Percentiles rank a stretch among this genome's conserved stretches.
Evolutionary conservation across 495 filamentous ascomycete species (phyloP).

Genomic region (Gamarada debralockiae): DNA sequence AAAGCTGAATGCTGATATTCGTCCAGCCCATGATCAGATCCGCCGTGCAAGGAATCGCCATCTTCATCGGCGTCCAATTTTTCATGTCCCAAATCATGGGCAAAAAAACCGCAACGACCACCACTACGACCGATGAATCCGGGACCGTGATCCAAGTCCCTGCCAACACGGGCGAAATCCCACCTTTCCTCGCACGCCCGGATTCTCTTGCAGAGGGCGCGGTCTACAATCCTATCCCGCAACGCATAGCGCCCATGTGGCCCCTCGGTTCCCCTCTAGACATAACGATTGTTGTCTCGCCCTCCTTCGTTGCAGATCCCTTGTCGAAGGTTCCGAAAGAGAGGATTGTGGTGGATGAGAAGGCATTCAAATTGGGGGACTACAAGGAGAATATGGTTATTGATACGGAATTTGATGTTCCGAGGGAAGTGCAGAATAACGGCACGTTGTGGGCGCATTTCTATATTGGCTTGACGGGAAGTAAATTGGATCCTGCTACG

Average conservation of each 20-base stretch:
- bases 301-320: constrained; percentile 64
- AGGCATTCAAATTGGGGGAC: constrained; percentile 74
- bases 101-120: constrained; percentile 43
- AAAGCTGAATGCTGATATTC: constrained; percentile 4
- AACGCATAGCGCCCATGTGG: constrained; percentile 85
- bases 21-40: constrained; percentile 49
- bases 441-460: constrained; percentile 94
- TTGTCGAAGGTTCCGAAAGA: constrained; percentile 54
- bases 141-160: constrained; percentile 41
- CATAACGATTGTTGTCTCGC: constrained; percentile 78
- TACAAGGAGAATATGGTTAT: constrained; percentile 74
- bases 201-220: constrained; percentile 52
- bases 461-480: constrained; percentile 73
- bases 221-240: constrained; percentile 68
- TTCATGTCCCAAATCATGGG: constrained; percentile 44
- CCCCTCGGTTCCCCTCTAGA: constrained; percentile 71
- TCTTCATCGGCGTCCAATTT: constrained; percentile 68
- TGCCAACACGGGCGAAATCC: constrained; percentile 46
- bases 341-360: constrained; percentile 71
- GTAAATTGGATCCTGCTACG: constrained; percentile 67
- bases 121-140: constrained; percentile 41
- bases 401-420: constrained; percentile 74
- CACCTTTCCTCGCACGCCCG: constrained; percentile 64
- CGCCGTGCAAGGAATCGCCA: constrained; percentile 59
- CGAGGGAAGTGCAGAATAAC: constrained; percentile 79